A percentile compares a stretch with the other conserved stretches of the same genome.
These are phyloP conservation scores for Claviceps sorghi DNA, from an alignment of 2,329 filamentous ascomycete species.

Conservation along the genomic window DNA sequence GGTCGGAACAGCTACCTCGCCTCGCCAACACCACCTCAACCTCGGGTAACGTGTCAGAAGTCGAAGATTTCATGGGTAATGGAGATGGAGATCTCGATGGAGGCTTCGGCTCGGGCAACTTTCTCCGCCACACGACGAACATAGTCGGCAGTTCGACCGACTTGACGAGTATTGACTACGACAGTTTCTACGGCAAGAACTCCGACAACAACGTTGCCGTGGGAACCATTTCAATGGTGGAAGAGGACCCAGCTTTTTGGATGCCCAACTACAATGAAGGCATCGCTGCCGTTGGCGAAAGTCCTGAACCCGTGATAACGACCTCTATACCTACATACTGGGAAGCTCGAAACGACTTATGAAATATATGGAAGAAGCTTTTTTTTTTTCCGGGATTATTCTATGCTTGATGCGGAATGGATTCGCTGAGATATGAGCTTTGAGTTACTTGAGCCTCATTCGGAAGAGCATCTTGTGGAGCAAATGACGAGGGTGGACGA, in stretches of 20 bases:
- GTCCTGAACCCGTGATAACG: constrained; percentile 19
- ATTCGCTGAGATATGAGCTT: neutral
- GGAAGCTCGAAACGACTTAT: constrained; percentile 18
- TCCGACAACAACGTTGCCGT: constrained; percentile 23
- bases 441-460: neutral
- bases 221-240: constrained; percentile 33
- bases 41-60: constrained; percentile 53
- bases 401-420: neutral
- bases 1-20: constrained; percentile 38
- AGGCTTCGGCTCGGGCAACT: constrained; percentile 30
- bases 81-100: constrained; percentile 34
- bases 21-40: constrained; percentile 44
- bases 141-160: constrained; percentile 28
- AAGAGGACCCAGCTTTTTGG: constrained; percentile 37
- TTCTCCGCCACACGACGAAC: constrained; percentile 31
- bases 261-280: constrained; percentile 30
- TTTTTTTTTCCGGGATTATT: neutral
- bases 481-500: neutral
- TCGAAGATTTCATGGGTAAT: constrained; percentile 41
- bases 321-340: constrained; percentile 19
- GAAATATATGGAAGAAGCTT: neutral
- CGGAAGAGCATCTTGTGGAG: neutral
- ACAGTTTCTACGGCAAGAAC: constrained; percentile 39
- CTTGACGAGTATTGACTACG: constrained; percentile 37
- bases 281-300: constrained; percentile 22